Conservation (phyloP, 257 asterid species). For the Scutellaria galericulata region DNA sequence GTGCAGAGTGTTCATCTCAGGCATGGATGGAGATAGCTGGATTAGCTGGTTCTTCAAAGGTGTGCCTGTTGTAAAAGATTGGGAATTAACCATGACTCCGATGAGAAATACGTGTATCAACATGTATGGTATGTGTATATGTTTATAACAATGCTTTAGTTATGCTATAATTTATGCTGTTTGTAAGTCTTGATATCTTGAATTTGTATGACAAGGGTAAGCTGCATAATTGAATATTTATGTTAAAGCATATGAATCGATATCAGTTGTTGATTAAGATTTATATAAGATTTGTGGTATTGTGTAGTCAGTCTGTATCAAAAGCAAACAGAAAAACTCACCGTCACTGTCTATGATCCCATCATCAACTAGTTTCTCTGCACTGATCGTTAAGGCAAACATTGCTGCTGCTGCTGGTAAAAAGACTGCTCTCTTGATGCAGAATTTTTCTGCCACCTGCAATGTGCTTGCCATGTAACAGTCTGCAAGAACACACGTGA, state of each 20-base stretch:
- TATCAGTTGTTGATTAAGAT: too few species aligned
- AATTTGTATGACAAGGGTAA: too few species aligned
- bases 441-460: conserved; percentile 46
- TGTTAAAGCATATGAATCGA: too few species aligned
- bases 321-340: conserved; percentile 25
- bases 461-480: conserved; percentile 46
- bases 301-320: background rate
- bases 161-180: too few species aligned
- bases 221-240: too few species aligned
- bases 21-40: conserved; percentile 52
- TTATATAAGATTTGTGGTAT: too few species aligned
- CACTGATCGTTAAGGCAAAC: conserved; percentile 31
- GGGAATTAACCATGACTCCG: background rate
- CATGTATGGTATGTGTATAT: background rate
- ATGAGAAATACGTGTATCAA: background rate
- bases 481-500: conserved; percentile 57
- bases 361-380: conserved; percentile 46
- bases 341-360: conserved; percentile 49
- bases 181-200: too few species aligned
- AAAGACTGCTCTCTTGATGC: conserved; percentile 50
- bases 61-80: conserved; percentile 37
- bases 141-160: too few species aligned
- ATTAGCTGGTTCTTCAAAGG: conserved; percentile 41
- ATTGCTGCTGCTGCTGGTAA: conserved; percentile 47
- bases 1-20: conserved; percentile 43